These are phyloP conservation scores for Heliocybe sulcata DNA, from an alignment of 1,284 basidiomycete genomes.

Conservation along the genomic window DNA sequence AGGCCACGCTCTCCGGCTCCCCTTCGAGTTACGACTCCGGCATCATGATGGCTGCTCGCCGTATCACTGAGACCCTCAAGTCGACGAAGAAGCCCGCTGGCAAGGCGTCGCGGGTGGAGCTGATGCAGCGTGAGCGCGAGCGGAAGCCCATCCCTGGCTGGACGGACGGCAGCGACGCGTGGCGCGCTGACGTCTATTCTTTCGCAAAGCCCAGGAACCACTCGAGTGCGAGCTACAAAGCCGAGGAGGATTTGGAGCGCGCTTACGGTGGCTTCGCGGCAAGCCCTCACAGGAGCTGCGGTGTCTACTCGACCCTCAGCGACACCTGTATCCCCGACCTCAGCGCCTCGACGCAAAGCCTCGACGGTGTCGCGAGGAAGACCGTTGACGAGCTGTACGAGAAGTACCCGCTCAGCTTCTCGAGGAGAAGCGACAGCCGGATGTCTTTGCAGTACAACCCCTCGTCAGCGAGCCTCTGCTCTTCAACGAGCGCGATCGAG, in stretches of 20 bases:
- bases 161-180: slow-evolving; percentile 59
- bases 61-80: slow-evolving; percentile 43
- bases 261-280: slow-evolving; percentile 40
- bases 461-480: slow-evolving; percentile 19
- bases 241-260: slow-evolving; percentile 16
- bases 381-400: slow-evolving; percentile 36
- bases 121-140: slow-evolving; percentile 12
- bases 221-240: slow-evolving; percentile 11
- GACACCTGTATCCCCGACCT: slow-evolving; percentile 21
- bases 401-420: slow-evolving; percentile 46
- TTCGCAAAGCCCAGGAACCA: slow-evolving; percentile 26
- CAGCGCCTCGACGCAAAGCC: slow-evolving; percentile 13
- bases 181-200: slow-evolving; percentile 54
- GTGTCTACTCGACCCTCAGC: slow-evolving; percentile 40
- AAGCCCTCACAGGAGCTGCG: slow-evolving; percentile 35
- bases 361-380: slow-evolving; percentile 10
- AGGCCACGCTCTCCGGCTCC: slow-evolving; percentile 9
- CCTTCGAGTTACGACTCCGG: slow-evolving; percentile 39
- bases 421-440: slow-evolving; percentile 43
- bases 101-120: slow-evolving; percentile 3
- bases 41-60: slow-evolving; percentile 60
- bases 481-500: slow-evolving; percentile 14
- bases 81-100: slow-evolving; percentile 20
- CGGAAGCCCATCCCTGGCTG: slow-evolving; percentile 52
- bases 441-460: slow-evolving; percentile 26